Evolutionary conservation across 129 eudicot genomes (phyloP).

Genomic region (Chrysanthemum makinoi): DNA sequence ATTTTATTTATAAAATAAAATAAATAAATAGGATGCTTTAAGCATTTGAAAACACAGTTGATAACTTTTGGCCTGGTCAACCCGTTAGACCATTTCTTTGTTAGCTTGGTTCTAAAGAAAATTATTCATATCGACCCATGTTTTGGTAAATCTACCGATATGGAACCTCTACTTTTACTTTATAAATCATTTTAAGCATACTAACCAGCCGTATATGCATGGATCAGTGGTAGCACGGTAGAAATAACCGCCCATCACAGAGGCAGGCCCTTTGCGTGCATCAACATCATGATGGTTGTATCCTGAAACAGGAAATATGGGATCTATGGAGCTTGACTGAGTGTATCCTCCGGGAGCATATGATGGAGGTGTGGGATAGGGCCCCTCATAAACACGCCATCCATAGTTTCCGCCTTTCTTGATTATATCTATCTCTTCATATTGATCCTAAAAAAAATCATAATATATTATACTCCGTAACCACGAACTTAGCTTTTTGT

Average conservation of each 20-base stretch:
- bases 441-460: constrained; percentile 44
- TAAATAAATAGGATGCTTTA: no score
- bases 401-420: constrained; percentile 82
- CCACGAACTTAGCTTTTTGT: not conserved
- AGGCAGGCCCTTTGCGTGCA: constrained; percentile 62
- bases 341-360: constrained; percentile 62
- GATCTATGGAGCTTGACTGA: constrained; percentile 41
- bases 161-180: not conserved
- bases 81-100: no score
- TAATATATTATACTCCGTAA: not conserved
- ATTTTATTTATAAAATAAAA: no score
- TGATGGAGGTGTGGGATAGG: constrained; percentile 40
- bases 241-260: constrained; percentile 71
- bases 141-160: not conserved
- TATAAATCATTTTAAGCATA: not conserved
- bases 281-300: constrained; percentile 61
- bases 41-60: no score
- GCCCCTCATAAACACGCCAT: constrained; percentile 83
- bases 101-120: no score
- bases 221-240: constrained; percentile 68
- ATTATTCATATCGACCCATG: no score
- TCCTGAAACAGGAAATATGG: constrained; percentile 73
- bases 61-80: no score
- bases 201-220: constrained; percentile 79
- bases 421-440: constrained; percentile 71